Evolutionary conservation across 2,329 filamentous ascomycete species (phyloP).

Genomic region (Emericellopsis cladophorae): DNA sequence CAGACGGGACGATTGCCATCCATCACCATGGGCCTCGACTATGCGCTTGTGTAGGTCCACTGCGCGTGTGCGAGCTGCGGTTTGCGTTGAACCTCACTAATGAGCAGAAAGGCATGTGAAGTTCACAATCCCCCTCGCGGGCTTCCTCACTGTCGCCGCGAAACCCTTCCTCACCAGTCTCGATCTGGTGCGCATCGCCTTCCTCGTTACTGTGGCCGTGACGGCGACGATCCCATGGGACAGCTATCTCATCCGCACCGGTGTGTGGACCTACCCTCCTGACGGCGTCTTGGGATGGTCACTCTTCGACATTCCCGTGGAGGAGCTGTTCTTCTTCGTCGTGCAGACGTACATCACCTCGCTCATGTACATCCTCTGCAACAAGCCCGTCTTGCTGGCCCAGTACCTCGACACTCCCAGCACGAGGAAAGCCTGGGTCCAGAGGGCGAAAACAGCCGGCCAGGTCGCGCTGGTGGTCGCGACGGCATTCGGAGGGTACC

Average conservation of each 20-base stretch:
- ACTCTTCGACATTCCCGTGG: slow-evolving; percentile 51
- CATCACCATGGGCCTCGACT: slow-evolving; percentile 4
- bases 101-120: slow-evolving; percentile 3
- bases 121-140: slow-evolving; percentile 5
- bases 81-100: not conserved
- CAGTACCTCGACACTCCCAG: slow-evolving; percentile 23
- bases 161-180: slow-evolving; percentile 45
- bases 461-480: slow-evolving; percentile 32
- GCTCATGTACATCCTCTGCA: slow-evolving; percentile 54
- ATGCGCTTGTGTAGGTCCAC: slow-evolving; percentile 4
- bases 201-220: slow-evolving; percentile 51
- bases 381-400: slow-evolving; percentile 45
- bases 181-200: slow-evolving; percentile 49
- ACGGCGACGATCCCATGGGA: slow-evolving; percentile 63
- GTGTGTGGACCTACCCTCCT: slow-evolving; percentile 60
- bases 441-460: slow-evolving; percentile 25
- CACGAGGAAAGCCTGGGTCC: slow-evolving; percentile 11
- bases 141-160: slow-evolving; percentile 3
- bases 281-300: slow-evolving; percentile 51
- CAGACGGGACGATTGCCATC: too few species aligned
- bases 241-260: slow-evolving; percentile 55
- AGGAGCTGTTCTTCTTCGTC: slow-evolving; percentile 68
- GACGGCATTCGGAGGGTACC: slow-evolving; percentile 28
- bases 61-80: not conserved
- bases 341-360: slow-evolving; percentile 65